These are phyloP conservation scores for Apiospora sp. DNA, from an alignment of 2,329 filamentous ascomycete genomes.

Conservation along the genomic window DNA sequence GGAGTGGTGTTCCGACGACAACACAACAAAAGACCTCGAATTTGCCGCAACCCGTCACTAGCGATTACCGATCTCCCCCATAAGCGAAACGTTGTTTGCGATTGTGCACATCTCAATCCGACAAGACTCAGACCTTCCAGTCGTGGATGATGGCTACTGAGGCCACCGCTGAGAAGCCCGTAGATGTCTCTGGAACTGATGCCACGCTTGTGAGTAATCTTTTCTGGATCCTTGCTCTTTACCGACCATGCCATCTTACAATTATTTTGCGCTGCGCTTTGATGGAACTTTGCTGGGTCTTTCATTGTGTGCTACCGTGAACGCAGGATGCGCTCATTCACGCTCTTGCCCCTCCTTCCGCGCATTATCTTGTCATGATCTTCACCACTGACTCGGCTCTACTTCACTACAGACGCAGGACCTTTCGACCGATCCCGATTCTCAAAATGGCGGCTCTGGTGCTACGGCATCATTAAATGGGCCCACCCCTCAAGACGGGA, in stretches of 20 bases:
- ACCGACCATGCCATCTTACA: background rate
- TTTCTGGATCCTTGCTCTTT: background rate
- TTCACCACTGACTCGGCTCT: slow-evolving; percentile 24
- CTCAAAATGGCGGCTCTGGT: slow-evolving; percentile 57
- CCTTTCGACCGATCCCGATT: slow-evolving; percentile 47
- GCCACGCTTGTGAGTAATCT: slow-evolving; percentile 42
- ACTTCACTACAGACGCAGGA: slow-evolving; percentile 38
- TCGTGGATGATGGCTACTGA: slow-evolving; percentile 47
- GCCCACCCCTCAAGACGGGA: slow-evolving; percentile 54
- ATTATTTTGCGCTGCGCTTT: background rate
- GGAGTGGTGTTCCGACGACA: background rate
- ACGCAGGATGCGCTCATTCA: slow-evolving; percentile 23
- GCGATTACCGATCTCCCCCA: background rate
- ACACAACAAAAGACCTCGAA: background rate
- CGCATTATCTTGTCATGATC: slow-evolving; percentile 26
- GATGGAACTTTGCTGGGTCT: background rate
- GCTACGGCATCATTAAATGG: slow-evolving; percentile 57
- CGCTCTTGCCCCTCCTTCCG: slow-evolving; percentile 26
- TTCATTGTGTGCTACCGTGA: background rate
- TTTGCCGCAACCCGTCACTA: background rate
- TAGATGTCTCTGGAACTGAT: slow-evolving; percentile 44
- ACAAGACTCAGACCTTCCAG: slow-evolving; percentile 22
- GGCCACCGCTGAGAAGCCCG: slow-evolving; percentile 42
- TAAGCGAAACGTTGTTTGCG: background rate
- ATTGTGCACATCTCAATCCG: background rate